Base-by-base conservation (phyloP, 768 basidiomycete species). In the Dioszegia aurantiaca region DNA sequence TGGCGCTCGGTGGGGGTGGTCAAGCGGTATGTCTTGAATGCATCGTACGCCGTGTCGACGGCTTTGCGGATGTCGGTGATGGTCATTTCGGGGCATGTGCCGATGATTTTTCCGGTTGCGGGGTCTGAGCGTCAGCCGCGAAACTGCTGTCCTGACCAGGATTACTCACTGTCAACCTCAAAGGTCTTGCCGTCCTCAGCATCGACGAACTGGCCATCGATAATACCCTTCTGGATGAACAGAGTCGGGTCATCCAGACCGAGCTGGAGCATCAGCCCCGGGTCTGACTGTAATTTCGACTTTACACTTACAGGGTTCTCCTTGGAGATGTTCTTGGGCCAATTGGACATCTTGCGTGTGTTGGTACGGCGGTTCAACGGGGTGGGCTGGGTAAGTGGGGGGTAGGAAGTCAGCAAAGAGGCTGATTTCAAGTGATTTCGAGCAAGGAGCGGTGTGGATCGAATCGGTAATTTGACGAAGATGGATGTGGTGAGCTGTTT, bases 71-170 rank as follows among this genome's bases (percentile, higher is more conserved):
- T 88, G 77, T 97, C 91, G 26, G 81, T 81, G 42, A 89, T 72
- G 10, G 87, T 88, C 87, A 95, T 89, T 72, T 98, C 94, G 3
- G 92, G 89, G 26, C 93, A 81, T 0, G 83, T 85, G 14, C 92
- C 94, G 43, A 97, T 83, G 58, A 84, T 83, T 63, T 92, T 84
- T 40, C 83, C 83, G 3, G 87, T 94, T 5, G 91, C 89, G 28
- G 94, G 94, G 79, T 97, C 93, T 94, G 58, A 1, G 6, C 21
- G 36, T 57, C 27, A 42, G 53, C 19, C 30, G 19, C 26, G 11
- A 14, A n/a, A 19, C 8, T 37, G 36, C 19, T 27, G 37, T 43
- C 28, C 9, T 10, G 33, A 21, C 14, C 27, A 51, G 49, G n/a
- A n/a, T n/a, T n/a, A 42, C 87, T 59, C 72, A 93, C 92, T 90